These are phyloP conservation scores for Pseudohyphozyma bogoriensis DNA, from an alignment of 768 basidiomycete species.

Conservation along the genomic window DNA sequence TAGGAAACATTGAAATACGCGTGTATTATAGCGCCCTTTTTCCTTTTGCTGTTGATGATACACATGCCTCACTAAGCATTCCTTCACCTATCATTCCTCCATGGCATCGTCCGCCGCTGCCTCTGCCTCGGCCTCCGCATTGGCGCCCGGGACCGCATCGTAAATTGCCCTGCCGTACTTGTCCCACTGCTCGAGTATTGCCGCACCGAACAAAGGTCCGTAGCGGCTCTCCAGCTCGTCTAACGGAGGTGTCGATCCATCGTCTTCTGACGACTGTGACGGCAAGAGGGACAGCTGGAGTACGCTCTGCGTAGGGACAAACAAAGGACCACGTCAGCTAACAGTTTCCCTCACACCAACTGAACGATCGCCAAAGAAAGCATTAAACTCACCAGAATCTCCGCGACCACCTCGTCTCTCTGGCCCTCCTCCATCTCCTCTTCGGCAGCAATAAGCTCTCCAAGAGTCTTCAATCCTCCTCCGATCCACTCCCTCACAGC, in stretches of 20 bases:
- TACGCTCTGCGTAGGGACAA: neutral
- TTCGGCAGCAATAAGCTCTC: conserved; percentile 34
- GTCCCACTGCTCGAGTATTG: conserved; percentile 7
- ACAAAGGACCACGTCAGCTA: neutral
- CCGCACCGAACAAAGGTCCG: conserved; percentile 15
- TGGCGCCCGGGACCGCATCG: conserved; percentile 7
- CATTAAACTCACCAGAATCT: conserved; percentile 29
- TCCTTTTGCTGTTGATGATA: neutral
- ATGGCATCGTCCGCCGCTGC: neutral
- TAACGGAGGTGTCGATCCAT: neutral
- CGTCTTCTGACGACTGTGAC: neutral
- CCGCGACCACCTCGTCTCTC: conserved; percentile 18
- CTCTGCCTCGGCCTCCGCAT: neutral
- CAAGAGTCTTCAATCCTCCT: conserved; percentile 33
- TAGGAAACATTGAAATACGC: no score
- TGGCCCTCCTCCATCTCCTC: conserved; percentile 25
- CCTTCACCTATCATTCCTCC: neutral
- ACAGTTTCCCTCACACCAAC: neutral
- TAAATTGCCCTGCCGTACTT: conserved; percentile 9
- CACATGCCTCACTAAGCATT: no score
- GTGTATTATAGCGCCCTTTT: no score
- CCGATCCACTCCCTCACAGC: conserved; percentile 28
- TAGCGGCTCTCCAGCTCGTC: conserved; percentile 6
- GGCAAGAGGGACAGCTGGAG: conserved; percentile 9
- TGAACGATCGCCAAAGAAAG: neutral